A percentile compares a stretch with the other conserved stretches of the same genome.
phyloP scores from a whole-genome alignment of 2,329 filamentous ascomycete genomes.

The Lachnum nothofagi region DNA sequence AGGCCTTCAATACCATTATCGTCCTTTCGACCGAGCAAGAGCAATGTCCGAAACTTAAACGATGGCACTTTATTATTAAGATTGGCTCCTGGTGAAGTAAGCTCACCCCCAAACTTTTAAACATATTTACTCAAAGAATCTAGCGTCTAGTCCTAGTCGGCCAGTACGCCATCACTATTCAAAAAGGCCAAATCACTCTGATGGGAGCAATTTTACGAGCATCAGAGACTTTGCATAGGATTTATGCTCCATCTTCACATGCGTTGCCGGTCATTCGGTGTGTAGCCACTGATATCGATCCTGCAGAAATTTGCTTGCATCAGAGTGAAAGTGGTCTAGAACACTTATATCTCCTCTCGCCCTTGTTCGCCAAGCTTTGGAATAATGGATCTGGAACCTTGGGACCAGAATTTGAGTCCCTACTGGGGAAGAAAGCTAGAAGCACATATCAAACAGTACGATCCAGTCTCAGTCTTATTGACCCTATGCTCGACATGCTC shows the following conservation, averaged over 20 bases:
- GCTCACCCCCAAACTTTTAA: not conserved
- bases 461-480: slow-evolving; percentile 2
- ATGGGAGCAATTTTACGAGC: slow-evolving; percentile 58
- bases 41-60: slow-evolving; percentile 38
- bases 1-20: slow-evolving; percentile 38
- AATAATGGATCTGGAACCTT: slow-evolving; percentile 39
- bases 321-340: slow-evolving; percentile 45
- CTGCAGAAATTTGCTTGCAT: slow-evolving; percentile 53
- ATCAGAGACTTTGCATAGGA: slow-evolving; percentile 45
- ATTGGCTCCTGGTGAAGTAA: slow-evolving; percentile 48
- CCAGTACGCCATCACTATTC: slow-evolving; percentile 60
- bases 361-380: slow-evolving; percentile 65
- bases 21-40: slow-evolving; percentile 42
- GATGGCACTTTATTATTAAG: slow-evolving; percentile 40
- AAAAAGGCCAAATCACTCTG: slow-evolving; percentile 58
- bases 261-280: slow-evolving; percentile 63
- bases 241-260: slow-evolving; percentile 64
- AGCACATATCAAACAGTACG: slow-evolving; percentile 48
- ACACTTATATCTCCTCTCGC: slow-evolving; percentile 55
- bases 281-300: slow-evolving; percentile 38
- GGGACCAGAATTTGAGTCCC: slow-evolving; percentile 10
- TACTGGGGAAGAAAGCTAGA: slow-evolving; percentile 21
- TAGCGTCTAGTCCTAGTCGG: slow-evolving; percentile 62
- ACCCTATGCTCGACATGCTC: slow-evolving; percentile 28
- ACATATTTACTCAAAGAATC: slow-evolving; percentile 11